Conservation (phyloP, 371 early-diverging fungal species). For the Fennellomyces sp. region DNA sequence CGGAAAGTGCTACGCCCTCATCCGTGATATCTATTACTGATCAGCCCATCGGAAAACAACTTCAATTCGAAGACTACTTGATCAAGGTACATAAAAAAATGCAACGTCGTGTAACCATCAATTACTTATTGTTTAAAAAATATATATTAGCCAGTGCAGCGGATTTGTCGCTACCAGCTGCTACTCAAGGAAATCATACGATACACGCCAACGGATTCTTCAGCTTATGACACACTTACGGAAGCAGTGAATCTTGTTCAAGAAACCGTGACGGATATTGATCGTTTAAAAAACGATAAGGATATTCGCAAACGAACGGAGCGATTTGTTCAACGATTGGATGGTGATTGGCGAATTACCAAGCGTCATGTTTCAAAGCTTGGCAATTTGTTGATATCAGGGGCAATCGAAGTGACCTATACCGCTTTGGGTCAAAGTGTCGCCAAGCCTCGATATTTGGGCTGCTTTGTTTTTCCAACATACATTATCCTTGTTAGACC, state of each 20-base stretch:
- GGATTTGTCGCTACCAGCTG: constrained; percentile 51
- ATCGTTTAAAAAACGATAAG: constrained; percentile 28
- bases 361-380: constrained; percentile 30
- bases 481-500: constrained; percentile 58
- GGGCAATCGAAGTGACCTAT: constrained; percentile 50
- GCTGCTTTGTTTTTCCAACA: constrained; percentile 57
- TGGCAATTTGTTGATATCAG: constrained; percentile 37
- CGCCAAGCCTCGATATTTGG: constrained; percentile 44
- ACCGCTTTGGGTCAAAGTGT: constrained; percentile 38
- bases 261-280: constrained; percentile 36
- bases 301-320: constrained; percentile 41
- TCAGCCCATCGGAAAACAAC: constrained; percentile 11
- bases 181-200: constrained; percentile 44
- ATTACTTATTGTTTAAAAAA: neutral
- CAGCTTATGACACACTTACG: constrained; percentile 28
- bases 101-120: neutral
- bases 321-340: constrained; percentile 39
- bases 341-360: constrained; percentile 39
- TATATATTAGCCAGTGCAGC: constrained; percentile 44
- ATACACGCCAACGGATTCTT: constrained; percentile 29
- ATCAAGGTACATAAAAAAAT: constrained; percentile 35
- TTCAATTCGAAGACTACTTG: constrained; percentile 52
- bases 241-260: constrained; percentile 33
- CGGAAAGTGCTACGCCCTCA: neutral
- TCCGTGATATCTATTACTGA: constrained; percentile 6